These are phyloP conservation scores for Cucumis melo DNA, from an alignment of 306 rosid species.

Conservation along the genomic window DNA sequence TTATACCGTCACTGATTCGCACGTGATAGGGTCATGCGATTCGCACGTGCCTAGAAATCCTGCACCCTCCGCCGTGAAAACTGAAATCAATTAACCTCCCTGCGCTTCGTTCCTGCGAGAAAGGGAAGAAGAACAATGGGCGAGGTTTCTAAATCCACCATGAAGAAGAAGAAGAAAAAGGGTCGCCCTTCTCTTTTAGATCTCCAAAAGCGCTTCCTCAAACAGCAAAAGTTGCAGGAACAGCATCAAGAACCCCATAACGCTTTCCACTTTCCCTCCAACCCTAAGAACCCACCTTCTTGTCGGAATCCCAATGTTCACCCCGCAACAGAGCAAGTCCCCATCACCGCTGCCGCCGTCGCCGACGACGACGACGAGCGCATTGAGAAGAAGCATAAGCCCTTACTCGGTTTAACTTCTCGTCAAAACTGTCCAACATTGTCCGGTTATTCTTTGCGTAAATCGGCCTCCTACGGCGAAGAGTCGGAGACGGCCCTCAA, in stretches of 20 bases:
- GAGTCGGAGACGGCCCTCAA: conserved; percentile 40
- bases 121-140: conserved; percentile 46
- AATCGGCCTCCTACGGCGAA: conserved; percentile 20
- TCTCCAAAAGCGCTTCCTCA: conserved; percentile 82
- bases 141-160: conserved; percentile 50
- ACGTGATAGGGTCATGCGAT: not conserved
- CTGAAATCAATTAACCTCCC: not conserved
- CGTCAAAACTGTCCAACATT: conserved; percentile 32
- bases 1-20: not conserved
- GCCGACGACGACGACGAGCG: conserved; percentile 76
- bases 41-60: conserved; percentile 6
- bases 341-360: conserved; percentile 22
- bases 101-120: conserved; percentile 32
- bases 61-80: not conserved
- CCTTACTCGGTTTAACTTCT: conserved; percentile 44
- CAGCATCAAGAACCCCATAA: conserved; percentile 16
- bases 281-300: conserved; percentile 17
- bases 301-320: conserved; percentile 14
- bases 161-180: conserved; percentile 74
- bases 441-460: conserved; percentile 15
- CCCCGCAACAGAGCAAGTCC: conserved; percentile 4
- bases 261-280: conserved; percentile 18
- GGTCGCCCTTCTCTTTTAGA: conserved; percentile 97
- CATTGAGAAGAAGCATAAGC: conserved; percentile 64
- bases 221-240: conserved; percentile 28